phyloP scores from a whole-genome alignment of 179 eudicot genomes.

The Silene vulgaris region DNA sequence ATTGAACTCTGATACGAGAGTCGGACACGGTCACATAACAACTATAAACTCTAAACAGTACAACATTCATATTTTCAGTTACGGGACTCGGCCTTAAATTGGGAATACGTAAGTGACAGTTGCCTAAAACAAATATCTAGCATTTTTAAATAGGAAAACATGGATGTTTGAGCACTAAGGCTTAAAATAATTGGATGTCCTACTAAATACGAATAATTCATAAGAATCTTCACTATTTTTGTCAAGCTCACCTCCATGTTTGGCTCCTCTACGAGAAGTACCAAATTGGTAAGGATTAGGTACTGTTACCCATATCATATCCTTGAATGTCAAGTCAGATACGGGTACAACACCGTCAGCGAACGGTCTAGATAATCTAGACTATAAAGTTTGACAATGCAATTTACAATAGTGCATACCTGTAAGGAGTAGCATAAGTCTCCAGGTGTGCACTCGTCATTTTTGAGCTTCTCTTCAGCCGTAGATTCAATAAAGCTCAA shows the following conservation, averaged over 20 bases:
- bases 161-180: neutral
- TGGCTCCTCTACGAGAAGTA: neutral
- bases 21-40: neutral
- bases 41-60: neutral
- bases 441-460: slow-evolving; percentile 84
- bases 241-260: neutral
- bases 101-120: neutral
- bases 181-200: neutral
- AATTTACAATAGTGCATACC: slow-evolving; percentile 33
- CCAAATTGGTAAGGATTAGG: neutral
- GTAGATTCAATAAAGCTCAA: slow-evolving; percentile 81
- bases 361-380: neutral
- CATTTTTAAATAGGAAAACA: neutral
- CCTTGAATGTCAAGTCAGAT: neutral
- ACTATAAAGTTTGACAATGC: no score
- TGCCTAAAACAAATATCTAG: neutral
- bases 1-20: neutral
- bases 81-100: neutral
- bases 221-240: neutral
- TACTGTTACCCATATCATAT: neutral
- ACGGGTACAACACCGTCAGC: neutral
- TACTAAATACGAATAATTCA: no score
- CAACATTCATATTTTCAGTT: neutral
- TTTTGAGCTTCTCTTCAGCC: slow-evolving; percentile 78
- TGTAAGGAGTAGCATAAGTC: slow-evolving; percentile 90